These are phyloP conservation scores for Fagopyrum esculentum DNA, from an alignment of 148 eudicot genomes.

Conservation along the genomic window DNA sequence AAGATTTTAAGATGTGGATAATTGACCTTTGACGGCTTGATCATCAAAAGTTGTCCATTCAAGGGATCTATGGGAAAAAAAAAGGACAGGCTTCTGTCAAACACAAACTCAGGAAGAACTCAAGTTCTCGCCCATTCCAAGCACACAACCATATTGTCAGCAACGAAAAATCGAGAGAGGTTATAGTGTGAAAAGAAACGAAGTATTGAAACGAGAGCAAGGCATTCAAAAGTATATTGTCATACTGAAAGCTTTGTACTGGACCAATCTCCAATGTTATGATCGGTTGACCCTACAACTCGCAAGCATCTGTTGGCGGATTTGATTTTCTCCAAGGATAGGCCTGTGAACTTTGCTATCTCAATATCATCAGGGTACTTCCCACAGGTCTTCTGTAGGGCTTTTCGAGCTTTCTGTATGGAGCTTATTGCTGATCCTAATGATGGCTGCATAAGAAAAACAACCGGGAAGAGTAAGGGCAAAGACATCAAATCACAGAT, in stretches of 20 bases:
- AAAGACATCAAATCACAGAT: background rate
- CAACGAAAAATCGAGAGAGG: background rate
- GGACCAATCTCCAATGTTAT: conserved; percentile 38
- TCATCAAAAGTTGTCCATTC: background rate
- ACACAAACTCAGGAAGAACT: background rate
- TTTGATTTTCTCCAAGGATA: conserved; percentile 53
- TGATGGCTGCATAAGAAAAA: conserved; percentile 33
- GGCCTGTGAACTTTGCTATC: conserved; percentile 66
- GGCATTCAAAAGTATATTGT: background rate
- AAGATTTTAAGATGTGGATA: too few species aligned
- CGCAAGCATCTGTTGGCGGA: conserved; percentile 63
- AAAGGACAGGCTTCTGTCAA: background rate
- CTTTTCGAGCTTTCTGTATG: conserved; percentile 63
- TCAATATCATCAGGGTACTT: conserved; percentile 60
- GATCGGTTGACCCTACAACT: conserved; percentile 76
- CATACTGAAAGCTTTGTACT: conserved; percentile 53
- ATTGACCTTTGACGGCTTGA: background rate
- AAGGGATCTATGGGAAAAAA: background rate
- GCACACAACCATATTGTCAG: background rate
- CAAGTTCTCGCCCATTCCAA: background rate
- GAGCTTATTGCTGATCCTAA: conserved; percentile 58
- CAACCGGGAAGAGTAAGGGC: background rate
- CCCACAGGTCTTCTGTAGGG: conserved; percentile 42
- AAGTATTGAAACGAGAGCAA: background rate
- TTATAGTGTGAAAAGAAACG: background rate